Base-by-base conservation (phyloP, 805 yeast species). In the Metschnikowia cubensis region DNA sequence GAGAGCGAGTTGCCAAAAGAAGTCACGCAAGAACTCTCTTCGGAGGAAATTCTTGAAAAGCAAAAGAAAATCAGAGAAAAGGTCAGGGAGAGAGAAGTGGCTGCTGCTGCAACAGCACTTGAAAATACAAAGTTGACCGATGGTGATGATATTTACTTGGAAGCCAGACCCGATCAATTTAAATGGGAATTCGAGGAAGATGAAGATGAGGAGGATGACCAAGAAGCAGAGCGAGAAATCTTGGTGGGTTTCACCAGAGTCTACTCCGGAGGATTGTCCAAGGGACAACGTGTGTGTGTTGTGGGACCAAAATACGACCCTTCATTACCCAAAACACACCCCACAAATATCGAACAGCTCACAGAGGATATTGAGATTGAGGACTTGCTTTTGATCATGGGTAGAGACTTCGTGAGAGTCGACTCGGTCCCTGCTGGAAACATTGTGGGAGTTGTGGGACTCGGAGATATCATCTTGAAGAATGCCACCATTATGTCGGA, bases 271-370 rank as follows among this genome's bases (percentile, higher is more conserved):
- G 80, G 89, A 0, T 67, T 94, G 32, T 68, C 75, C 29, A 80
- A 81, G 21, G 97, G 97, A 0, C 89, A 89, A 60, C 80, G 79
- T 45, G 70, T 94, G 11, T 75, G 84, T 3, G 84, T 91, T 6
- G 71, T 92, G 21, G 95, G 94, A 0, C 99, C 99, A 2, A 86
- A 88, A 60, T 92, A 84, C 64, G 85, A 87, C 61, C 95, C 97
- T 0, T 48, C 69, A 1, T 59, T 68, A 35, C 68, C 74, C 1
- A 63, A 59, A 25, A 66, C 57, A 29, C 62, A 65, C 49, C 59
- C 62, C 1, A 57, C 60, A 10, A 68, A 74, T 36, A 84, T 84
- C 15, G 71, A 66, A 8, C 83, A 84, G 56, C 79, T 84, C 52
- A 70, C 77, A 29, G 71, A 80, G 29, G 77, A 75, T 6, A 80